Evolutionary conservation across 2,329 filamentous ascomycete genomes (phyloP).

Genomic region (Aspergillus jensenii): DNA sequence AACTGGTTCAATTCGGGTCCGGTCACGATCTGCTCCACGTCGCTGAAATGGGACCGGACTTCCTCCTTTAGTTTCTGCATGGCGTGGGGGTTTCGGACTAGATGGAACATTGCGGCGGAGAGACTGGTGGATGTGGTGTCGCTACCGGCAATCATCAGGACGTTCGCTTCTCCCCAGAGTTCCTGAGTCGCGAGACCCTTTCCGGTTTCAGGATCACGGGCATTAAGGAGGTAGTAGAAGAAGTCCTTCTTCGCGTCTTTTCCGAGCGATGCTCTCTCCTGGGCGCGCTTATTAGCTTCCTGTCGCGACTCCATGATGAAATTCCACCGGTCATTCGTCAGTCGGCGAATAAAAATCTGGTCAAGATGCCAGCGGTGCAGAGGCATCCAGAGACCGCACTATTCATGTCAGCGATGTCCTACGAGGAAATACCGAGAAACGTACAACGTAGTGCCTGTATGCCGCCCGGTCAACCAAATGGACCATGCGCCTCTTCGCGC

Average conservation of each 20-base stretch:
- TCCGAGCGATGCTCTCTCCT: slow-evolving; percentile 55
- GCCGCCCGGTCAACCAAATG: slow-evolving; percentile 67
- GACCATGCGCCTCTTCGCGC: slow-evolving; percentile 60
- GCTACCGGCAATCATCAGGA: slow-evolving; percentile 70
- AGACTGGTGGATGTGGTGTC: slow-evolving; percentile 69
- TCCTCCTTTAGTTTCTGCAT: slow-evolving; percentile 35
- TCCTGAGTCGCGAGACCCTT: slow-evolving; percentile 65
- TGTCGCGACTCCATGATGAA: slow-evolving; percentile 71
- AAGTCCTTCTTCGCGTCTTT: slow-evolving; percentile 70
- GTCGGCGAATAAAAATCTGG: slow-evolving; percentile 65
- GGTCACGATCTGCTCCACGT: slow-evolving; percentile 39
- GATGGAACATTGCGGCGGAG: slow-evolving; percentile 43
- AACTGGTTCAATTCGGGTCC: slow-evolving; percentile 36
- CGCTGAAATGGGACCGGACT: slow-evolving; percentile 35
- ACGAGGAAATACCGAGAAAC: slow-evolving; percentile 26
- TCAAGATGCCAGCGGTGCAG: slow-evolving; percentile 67
- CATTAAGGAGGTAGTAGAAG: slow-evolving; percentile 72
- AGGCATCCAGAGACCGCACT: slow-evolving; percentile 72
- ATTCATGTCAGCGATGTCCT: not conserved
- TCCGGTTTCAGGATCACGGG: slow-evolving; percentile 69
- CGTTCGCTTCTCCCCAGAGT: slow-evolving; percentile 69
- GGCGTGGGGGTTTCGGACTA: slow-evolving; percentile 34
- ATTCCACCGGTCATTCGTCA: slow-evolving; percentile 65
- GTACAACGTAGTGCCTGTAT: slow-evolving; percentile 66
- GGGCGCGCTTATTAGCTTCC: slow-evolving; percentile 66